Evolutionary conservation across 73 alveolate genomes (phyloP).

Genomic region (Paramecium pentaurelia): DNA sequence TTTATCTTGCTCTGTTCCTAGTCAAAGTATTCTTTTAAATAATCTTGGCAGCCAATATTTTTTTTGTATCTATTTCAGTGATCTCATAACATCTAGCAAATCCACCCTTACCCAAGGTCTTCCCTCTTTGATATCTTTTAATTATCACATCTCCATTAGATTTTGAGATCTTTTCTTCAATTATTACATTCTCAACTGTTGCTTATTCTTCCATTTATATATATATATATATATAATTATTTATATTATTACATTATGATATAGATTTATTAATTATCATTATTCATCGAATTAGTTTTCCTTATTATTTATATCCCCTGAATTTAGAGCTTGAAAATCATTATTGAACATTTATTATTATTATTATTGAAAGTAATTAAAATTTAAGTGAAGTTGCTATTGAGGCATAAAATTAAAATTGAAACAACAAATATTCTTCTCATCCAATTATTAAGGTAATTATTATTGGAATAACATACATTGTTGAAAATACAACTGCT

Average conservation of each 20-base stretch:
- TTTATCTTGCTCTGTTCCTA: conserved; percentile 93
- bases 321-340: background rate
- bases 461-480: background rate
- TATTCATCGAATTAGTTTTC: background rate
- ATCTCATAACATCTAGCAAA: conserved; percentile 95
- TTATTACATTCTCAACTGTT: conserved; percentile 57
- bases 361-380: background rate
- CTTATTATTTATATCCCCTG: background rate
- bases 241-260: background rate
- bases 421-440: background rate
- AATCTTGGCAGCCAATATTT: conserved; percentile 87
- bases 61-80: conserved; percentile 77
- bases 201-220: conserved; percentile 19
- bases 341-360: background rate
- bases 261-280: background rate
- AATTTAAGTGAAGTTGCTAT: background rate
- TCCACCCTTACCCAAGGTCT: conserved; percentile 94
- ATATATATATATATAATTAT: background rate
- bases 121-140: conserved; percentile 81
- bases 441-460: background rate
- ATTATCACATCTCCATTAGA: conserved; percentile 72
- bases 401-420: background rate
- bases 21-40: conserved; percentile 87
- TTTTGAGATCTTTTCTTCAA: conserved; percentile 73
- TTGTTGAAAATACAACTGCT: background rate